Conservation (phyloP, 2,329 filamentous ascomycete species). For the Trichoderma pleuroti region DNA sequence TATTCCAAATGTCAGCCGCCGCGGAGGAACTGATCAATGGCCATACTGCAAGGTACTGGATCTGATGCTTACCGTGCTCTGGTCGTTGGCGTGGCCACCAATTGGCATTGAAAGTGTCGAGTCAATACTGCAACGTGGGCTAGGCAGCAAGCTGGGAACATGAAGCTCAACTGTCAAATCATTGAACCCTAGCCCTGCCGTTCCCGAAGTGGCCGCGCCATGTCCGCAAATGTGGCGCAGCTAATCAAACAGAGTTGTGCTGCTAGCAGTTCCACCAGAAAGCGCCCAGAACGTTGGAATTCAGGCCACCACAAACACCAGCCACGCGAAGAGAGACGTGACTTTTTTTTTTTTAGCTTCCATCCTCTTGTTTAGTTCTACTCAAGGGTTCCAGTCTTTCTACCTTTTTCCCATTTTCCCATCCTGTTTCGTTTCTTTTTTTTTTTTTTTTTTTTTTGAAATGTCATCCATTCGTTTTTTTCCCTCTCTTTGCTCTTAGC, state of each 20-base stretch:
- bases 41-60: too few species aligned
- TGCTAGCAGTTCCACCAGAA: neutral
- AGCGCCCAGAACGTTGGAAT: neutral
- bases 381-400: neutral
- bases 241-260: neutral
- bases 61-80: neutral
- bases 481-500: neutral
- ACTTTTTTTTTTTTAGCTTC: neutral
- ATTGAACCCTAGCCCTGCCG: neutral
- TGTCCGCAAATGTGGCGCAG: slow-evolving; percentile 2
- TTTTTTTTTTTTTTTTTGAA: neutral
- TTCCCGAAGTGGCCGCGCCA: neutral
- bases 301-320: neutral
- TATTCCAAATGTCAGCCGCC: neutral
- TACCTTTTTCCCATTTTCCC: neutral
- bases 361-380: neutral
- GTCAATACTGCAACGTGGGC: neutral
- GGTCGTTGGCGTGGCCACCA: neutral
- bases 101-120: neutral
- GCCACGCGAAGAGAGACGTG: neutral
- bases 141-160: neutral
- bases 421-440: neutral
- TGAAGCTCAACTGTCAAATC: neutral
- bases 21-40: too few species aligned
- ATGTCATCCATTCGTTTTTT: neutral